phyloP scores from a whole-genome alignment of 139 green algal species.

The Pseudopediastrum boryanum region DNA sequence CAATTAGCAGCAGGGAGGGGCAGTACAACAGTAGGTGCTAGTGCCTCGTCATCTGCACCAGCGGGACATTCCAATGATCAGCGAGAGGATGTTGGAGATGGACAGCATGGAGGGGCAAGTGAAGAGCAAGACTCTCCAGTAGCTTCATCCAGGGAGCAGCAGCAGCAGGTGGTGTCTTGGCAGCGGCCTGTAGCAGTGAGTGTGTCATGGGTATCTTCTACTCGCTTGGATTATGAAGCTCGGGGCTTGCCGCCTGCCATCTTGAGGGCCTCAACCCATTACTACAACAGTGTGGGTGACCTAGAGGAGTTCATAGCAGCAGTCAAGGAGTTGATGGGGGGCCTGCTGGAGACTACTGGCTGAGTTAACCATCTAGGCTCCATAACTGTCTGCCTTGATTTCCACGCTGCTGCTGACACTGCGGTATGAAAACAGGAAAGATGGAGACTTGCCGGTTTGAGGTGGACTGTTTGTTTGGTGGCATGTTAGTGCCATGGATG shows the following conservation, averaged over 20 bases:
- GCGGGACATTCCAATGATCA: neutral
- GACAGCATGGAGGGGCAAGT: neutral
- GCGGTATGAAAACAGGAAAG: too few relatives aligned
- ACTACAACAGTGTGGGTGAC: slow-evolving; percentile 71
- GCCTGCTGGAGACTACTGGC: too few relatives aligned
- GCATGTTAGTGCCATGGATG: too few relatives aligned
- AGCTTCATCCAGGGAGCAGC: neutral
- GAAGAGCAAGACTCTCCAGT: neutral
- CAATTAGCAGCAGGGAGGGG: too few relatives aligned
- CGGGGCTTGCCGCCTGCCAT: slow-evolving; percentile 43
- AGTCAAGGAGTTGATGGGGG: slow-evolving; percentile 32
- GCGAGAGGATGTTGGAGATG: neutral
- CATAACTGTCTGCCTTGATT: too few relatives aligned
- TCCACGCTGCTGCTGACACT: too few relatives aligned
- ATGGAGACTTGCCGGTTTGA: too few relatives aligned
- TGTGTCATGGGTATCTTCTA: slow-evolving; percentile 51
- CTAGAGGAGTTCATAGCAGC: slow-evolving; percentile 46
- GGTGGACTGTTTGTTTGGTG: too few relatives aligned
- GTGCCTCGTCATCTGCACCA: neutral
- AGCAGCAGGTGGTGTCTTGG: neutral
- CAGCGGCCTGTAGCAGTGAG: slow-evolving; percentile 52
- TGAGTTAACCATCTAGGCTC: too few relatives aligned
- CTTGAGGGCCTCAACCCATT: slow-evolving; percentile 68
- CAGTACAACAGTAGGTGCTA: too few relatives aligned
- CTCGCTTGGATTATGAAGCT: slow-evolving; percentile 58